phyloP scores from a whole-genome alignment of 1,139 yeast genomes.

The Meyerozyma sp. region DNA sequence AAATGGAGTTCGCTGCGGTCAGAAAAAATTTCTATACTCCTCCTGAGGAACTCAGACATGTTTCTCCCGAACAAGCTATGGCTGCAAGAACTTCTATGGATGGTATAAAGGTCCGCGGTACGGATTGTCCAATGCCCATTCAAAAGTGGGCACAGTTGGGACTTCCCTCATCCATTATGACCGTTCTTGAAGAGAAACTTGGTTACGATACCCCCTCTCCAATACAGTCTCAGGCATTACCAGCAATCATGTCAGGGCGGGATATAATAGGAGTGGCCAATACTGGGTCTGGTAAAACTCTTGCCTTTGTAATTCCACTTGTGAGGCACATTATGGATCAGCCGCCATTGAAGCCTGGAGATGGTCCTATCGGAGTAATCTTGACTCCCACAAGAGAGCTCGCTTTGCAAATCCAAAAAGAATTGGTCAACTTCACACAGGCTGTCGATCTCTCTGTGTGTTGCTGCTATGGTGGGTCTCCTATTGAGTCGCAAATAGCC shows the following conservation, averaged over 20 bases:
- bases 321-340: conserved; percentile 79
- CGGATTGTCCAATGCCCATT: conserved; percentile 61
- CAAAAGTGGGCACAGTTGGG: conserved; percentile 80
- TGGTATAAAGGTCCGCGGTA: conserved; percentile 61
- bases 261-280: conserved; percentile 94
- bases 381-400: conserved; percentile 92
- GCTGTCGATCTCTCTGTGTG: conserved; percentile 41
- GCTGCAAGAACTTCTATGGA: conserved; percentile 52
- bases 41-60: conserved; percentile 45
- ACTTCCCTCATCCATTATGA: conserved; percentile 53
- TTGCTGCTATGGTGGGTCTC: conserved; percentile 94
- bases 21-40: conserved; percentile 62
- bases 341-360: conserved; percentile 45
- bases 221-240: conserved; percentile 88
- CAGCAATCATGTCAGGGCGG: conserved; percentile 83
- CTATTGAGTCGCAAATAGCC: conserved; percentile 76
- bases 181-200: conserved; percentile 44
- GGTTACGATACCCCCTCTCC: conserved; percentile 69
- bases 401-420: conserved; percentile 77
- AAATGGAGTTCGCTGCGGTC: conserved; percentile 48
- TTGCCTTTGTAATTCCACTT: conserved; percentile 81
- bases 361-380: conserved; percentile 77
- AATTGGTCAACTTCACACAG: conserved; percentile 54
- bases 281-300: conserved; percentile 95
- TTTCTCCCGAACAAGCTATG: conserved; percentile 49